These are phyloP conservation scores for Penicillium decumbens DNA, from an alignment of 2,329 filamentous ascomycete species.

Conservation along the genomic window DNA sequence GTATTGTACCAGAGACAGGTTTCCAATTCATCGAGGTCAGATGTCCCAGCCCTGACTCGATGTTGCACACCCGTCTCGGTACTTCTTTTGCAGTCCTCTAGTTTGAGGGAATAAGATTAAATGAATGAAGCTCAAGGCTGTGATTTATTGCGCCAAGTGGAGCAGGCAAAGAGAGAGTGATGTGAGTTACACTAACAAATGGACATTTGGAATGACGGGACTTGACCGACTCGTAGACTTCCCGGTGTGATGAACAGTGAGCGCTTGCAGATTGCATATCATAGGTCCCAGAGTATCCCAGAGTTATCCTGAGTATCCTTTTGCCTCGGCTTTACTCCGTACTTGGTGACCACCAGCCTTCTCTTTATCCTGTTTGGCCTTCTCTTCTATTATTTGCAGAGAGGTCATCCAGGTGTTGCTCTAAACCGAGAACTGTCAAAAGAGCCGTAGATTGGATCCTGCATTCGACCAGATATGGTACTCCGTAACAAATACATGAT, in stretches of 20 bases:
- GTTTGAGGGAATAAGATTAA: background rate
- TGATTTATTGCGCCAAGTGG: constrained; percentile 10
- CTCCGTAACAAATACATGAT: background rate
- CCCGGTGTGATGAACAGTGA: constrained; percentile 22
- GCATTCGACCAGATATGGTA: background rate
- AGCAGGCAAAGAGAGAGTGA: constrained; percentile 1
- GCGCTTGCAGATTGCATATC: constrained; percentile 29
- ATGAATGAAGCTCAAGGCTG: background rate
- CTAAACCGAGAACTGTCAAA: background rate
- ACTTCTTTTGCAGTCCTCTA: background rate
- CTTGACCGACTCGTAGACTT: constrained; percentile 1
- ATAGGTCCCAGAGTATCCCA: constrained; percentile 22
- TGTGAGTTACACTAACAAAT: background rate
- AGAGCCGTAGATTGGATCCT: background rate
- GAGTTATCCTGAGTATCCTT: constrained; percentile 5
- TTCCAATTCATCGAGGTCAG: constrained; percentile 13
- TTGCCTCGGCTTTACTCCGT: constrained; percentile 10
- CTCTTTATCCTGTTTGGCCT: background rate
- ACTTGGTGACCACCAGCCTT: constrained; percentile 14
- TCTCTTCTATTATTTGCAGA: background rate
- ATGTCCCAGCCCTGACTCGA: constrained; percentile 13
- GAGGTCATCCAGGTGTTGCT: background rate
- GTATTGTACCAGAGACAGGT: constrained; percentile 8
- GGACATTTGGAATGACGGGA: background rate
- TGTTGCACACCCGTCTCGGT: background rate